Evolutionary conservation across 805 yeast species (phyloP).

Genomic region (Zygosaccharomyces siamensis): DNA sequence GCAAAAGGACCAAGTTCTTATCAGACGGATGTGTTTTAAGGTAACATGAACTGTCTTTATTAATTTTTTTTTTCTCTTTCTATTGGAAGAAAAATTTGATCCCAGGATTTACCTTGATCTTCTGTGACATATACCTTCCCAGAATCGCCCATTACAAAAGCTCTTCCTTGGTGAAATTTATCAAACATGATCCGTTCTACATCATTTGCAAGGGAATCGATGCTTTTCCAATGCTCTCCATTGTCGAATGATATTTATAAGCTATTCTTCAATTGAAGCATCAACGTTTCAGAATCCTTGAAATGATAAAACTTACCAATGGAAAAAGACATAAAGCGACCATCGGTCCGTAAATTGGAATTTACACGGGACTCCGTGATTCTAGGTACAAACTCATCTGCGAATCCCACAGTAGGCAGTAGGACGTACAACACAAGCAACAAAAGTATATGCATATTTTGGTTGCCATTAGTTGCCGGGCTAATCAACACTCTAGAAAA

Average conservation of each 20-base stretch:
- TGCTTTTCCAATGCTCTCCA: slow-evolving; percentile 44
- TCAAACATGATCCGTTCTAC: slow-evolving; percentile 12
- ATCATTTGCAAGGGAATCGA: slow-evolving; percentile 8
- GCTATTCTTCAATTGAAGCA: not conserved
- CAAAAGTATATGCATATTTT: no score
- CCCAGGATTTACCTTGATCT: slow-evolving; percentile 30
- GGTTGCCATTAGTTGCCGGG: no score
- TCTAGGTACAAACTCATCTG: no score
- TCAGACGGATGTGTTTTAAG: slow-evolving; percentile 19
- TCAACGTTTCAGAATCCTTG: not conserved
- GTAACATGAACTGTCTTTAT: not conserved
- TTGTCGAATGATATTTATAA: slow-evolving; percentile 34
- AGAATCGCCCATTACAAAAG: slow-evolving; percentile 6
- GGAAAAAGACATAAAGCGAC: no score
- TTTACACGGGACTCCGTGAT: no score
- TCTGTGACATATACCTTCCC: slow-evolving; percentile 21
- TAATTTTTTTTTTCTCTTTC: not conserved
- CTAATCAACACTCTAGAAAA: no score
- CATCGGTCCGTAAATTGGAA: no score
- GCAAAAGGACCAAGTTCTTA: slow-evolving; percentile 11
- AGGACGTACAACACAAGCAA: no score
- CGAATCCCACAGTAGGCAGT: no score
- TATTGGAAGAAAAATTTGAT: not conserved
- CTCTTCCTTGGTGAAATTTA: slow-evolving; percentile 17
- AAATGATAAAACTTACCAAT: not conserved